Evolutionary conservation across 192 early-diverging fungal species (phyloP).

Genomic region (Borealophlyctis nickersoniae): DNA sequence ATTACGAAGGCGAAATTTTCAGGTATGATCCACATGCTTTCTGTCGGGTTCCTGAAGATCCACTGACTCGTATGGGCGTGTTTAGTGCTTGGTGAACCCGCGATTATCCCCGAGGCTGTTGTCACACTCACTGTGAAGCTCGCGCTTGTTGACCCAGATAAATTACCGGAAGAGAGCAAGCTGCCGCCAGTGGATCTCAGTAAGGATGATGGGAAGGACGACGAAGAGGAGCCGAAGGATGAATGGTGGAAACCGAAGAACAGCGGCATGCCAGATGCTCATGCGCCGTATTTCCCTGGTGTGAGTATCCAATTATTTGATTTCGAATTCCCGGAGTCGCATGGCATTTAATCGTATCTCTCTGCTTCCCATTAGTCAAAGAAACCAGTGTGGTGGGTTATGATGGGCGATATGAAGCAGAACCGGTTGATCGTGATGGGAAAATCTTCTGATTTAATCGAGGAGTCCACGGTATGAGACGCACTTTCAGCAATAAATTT

Average conservation of each 20-base stretch:
- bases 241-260: slow-evolving; percentile 32
- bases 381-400: slow-evolving; percentile 86
- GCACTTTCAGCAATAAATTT: too few relatives aligned
- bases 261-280: slow-evolving; percentile 37
- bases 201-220: slow-evolving; percentile 19
- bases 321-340: neutral
- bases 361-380: too few relatives aligned
- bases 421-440: slow-evolving; percentile 69
- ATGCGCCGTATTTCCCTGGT: slow-evolving; percentile 67
- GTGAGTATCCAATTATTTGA: slow-evolving; percentile 20
- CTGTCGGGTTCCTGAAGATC: neutral
- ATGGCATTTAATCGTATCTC: too few relatives aligned
- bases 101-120: slow-evolving; percentile 45
- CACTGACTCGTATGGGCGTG: too few relatives aligned
- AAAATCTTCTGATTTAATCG: slow-evolving; percentile 72
- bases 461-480: too few relatives aligned
- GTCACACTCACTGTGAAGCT: slow-evolving; percentile 48
- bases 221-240: slow-evolving; percentile 27
- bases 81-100: slow-evolving; percentile 44
- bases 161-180: too few relatives aligned
- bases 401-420: slow-evolving; percentile 80
- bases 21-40: slow-evolving; percentile 42
- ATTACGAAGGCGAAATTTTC: slow-evolving; percentile 77
- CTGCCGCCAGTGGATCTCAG: too few relatives aligned
- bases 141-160: slow-evolving; percentile 15